phyloP scores from a whole-genome alignment of 306 rosid species.

The Cucurbita moschata region DNA sequence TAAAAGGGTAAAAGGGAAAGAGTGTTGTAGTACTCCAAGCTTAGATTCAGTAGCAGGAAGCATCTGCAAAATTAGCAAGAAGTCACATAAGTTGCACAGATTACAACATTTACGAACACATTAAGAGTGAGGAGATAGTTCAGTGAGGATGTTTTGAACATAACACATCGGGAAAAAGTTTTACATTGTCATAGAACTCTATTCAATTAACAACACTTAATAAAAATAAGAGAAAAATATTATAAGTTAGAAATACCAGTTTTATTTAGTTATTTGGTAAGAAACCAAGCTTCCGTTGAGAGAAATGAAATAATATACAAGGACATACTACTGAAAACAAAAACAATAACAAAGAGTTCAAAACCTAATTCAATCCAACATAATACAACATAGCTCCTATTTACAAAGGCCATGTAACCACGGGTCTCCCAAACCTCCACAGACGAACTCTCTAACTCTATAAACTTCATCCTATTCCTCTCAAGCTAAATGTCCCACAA shows the following conservation, averaged over 20 bases:
- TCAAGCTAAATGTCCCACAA: background rate
- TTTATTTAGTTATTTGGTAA: background rate
- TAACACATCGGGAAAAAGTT: background rate
- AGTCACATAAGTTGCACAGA: background rate
- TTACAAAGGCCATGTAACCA: too few relatives aligned
- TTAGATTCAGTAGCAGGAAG: background rate
- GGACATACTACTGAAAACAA: background rate
- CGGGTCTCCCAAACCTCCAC: background rate
- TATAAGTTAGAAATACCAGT: background rate
- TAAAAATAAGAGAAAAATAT: background rate
- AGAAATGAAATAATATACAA: background rate
- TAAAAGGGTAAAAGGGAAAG: background rate
- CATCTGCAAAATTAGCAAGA: background rate
- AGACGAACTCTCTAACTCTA: background rate
- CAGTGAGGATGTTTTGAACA: background rate
- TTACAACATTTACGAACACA: background rate
- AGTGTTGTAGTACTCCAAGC: constrained; percentile 1
- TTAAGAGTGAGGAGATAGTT: background rate
- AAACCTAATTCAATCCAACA: background rate
- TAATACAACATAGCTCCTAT: background rate
- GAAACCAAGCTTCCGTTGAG: background rate
- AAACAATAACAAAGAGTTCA: background rate
- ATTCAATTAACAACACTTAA: background rate
- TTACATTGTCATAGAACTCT: background rate
- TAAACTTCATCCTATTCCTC: background rate